Base-by-base conservation (phyloP, 2,329 filamentous ascomycete genomes). In the Paraconiothyrium sp. region DNA sequence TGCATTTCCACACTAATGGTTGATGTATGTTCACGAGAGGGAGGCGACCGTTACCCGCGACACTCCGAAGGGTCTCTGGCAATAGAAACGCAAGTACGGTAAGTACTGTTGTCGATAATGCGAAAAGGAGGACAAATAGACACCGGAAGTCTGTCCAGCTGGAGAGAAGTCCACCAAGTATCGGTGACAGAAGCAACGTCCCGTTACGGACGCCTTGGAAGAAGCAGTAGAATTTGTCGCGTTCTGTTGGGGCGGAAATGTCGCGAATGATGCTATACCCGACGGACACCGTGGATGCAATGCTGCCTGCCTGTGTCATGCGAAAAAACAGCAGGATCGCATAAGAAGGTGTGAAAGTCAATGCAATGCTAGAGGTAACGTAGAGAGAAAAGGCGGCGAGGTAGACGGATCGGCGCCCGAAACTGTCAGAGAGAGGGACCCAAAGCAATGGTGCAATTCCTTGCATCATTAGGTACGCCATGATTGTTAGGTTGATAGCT, bases 71-170 rank as follows among this genome's bases (percentile, higher is more conserved):
- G 0, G 81, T 84, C 63, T 83, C 81, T 0, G 82, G 81, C 0
- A 83, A 59, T 0, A 80, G 50, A 2, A 79, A 35, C n/a, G 76
- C 55, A 2, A 82, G 59, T 0, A 76, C 20, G 2, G 76, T 16
- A 11, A 81, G 61, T 47, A 77, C 78, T 30, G 62, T 71, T 0
- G 75, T 79, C 0, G 80, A 76, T 50, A 84, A 74, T 22, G 86
- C 84, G 46, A 82, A 76, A 75, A 87, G 76, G 58, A 86, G 83
- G 80, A 84, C 85, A 64, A 87, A 87, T 8, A 86, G 81, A 3
- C 79, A 78, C 1, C 69, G 69, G 61, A 73, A 76, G 46, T 70
- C 65, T 4, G 72, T 58, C 51, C 65, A 75, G 32, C 72, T 69
- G 3, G 72, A 71, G 50, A 46, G 67, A 27, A 54, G 13, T 10